Conservation (phyloP, 305 asterid genomes). For the Lippia alba region DNA sequence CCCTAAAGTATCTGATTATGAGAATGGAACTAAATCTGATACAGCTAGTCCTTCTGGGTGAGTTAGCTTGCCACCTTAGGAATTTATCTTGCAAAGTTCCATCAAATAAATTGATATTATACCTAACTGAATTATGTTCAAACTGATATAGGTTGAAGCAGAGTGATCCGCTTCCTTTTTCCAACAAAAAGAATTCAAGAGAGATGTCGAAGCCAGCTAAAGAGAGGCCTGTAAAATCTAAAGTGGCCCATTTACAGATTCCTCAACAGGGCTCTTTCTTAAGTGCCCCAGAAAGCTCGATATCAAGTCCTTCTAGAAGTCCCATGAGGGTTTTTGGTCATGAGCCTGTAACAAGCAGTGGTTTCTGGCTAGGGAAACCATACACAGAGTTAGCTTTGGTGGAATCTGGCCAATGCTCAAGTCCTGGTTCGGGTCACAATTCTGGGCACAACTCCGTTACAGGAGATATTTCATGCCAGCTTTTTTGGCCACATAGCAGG, state of each 20-base stretch:
- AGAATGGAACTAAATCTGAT: constrained; percentile 57
- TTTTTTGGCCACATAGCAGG: constrained; percentile 71
- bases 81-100: neutral
- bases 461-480: constrained; percentile 67
- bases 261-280: constrained; percentile 56
- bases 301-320: constrained; percentile 88
- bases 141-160: constrained; percentile 37
- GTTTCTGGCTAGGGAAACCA: constrained; percentile 59
- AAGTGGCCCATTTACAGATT: constrained; percentile 56
- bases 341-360: constrained; percentile 50
- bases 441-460: constrained; percentile 73
- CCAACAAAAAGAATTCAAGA: constrained; percentile 43
- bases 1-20: constrained; percentile 74
- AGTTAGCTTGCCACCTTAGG: constrained; percentile 27
- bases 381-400: constrained; percentile 51
- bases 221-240: constrained; percentile 50
- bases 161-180: constrained; percentile 55
- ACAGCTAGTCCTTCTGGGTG: constrained; percentile 74
- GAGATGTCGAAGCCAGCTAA: constrained; percentile 49
- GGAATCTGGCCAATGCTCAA: constrained; percentile 70
- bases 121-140: constrained; percentile 41
- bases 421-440: constrained; percentile 75
- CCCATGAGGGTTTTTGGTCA: constrained; percentile 60
- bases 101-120: neutral
- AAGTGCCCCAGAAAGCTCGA: constrained; percentile 72